phyloP scores from a whole-genome alignment of 164 flowering plant species.

The Umbellularia californica region DNA sequence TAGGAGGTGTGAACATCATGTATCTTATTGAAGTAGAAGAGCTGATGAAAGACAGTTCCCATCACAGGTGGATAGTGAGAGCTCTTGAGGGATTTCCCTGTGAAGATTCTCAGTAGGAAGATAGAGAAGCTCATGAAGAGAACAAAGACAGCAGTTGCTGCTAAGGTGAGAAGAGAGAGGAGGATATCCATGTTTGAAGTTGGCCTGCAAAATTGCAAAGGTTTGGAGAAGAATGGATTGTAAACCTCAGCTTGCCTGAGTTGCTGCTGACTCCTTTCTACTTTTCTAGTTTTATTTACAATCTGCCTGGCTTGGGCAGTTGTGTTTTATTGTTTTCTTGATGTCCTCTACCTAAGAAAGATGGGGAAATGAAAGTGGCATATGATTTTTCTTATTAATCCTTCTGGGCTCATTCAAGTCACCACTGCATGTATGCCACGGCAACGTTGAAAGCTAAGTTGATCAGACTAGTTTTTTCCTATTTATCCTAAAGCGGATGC shows the following conservation, averaged over 20 bases:
- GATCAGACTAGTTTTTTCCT: too few species aligned
- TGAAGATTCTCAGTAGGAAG: constrained; percentile 23
- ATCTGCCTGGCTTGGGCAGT: too few species aligned
- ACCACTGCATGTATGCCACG: too few species aligned
- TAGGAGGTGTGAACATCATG: constrained; percentile 43
- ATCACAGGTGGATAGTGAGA: constrained; percentile 27
- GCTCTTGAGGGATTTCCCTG: constrained; percentile 14
- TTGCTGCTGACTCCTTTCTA: not conserved
- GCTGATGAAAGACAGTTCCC: constrained; percentile 32
- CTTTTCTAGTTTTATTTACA: too few species aligned
- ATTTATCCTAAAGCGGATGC: too few species aligned
- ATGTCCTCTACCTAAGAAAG: too few species aligned
- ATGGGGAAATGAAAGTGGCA: too few species aligned
- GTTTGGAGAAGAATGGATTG: not conserved
- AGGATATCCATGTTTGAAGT: constrained; percentile 21
- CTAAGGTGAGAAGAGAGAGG: constrained; percentile 13
- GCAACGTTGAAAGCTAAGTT: too few species aligned
- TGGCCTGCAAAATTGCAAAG: not conserved
- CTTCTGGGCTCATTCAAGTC: too few species aligned
- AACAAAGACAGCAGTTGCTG: constrained; percentile 14
- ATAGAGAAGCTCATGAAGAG: constrained; percentile 31
- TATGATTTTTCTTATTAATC: too few species aligned
- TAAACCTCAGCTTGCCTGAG: too few species aligned
- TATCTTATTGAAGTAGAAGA: constrained; percentile 36
- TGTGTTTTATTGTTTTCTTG: too few species aligned